Evolutionary conservation across 2,329 filamentous ascomycete genomes (phyloP).

Genomic region (Ascocoryne sarcoides): DNA sequence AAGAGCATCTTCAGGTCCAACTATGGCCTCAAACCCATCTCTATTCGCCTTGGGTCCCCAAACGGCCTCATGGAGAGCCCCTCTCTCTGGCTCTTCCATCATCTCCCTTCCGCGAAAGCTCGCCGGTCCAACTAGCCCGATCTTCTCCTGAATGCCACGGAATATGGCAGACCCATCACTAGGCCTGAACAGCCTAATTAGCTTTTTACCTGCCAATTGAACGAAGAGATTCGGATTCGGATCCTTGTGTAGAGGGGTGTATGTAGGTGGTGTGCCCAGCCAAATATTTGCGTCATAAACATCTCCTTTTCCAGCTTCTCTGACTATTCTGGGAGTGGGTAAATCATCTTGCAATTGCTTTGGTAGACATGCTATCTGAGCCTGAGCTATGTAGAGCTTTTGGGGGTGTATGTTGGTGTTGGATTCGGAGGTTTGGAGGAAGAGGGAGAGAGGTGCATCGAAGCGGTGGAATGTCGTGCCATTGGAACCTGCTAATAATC

Average conservation of each 20-base stretch:
- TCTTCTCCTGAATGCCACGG: constrained; percentile 34
- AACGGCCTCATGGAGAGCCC: constrained; percentile 55
- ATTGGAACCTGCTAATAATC: constrained; percentile 5
- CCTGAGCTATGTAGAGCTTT: constrained; percentile 80
- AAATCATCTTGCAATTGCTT: constrained; percentile 52
- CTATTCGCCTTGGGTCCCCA: constrained; percentile 44
- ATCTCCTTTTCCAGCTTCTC: constrained; percentile 61
- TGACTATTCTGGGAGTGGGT: constrained; percentile 56
- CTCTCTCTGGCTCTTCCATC: constrained; percentile 74
- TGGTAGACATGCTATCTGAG: constrained; percentile 62
- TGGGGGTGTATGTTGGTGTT: not conserved
- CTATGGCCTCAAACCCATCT: constrained; percentile 30
- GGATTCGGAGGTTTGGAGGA: constrained; percentile 15
- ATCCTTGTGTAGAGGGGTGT: constrained; percentile 84
- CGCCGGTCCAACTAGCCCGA: constrained; percentile 26
- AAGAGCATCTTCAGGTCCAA: constrained; percentile 60
- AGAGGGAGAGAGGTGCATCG: constrained; percentile 31
- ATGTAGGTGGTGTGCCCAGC: constrained; percentile 79
- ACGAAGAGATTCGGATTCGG: constrained; percentile 91
- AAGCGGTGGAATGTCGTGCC: constrained; percentile 36
- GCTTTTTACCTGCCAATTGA: constrained; percentile 68
- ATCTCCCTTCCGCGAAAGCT: constrained; percentile 69
- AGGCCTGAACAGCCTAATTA: constrained; percentile 63
- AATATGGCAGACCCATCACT: constrained; percentile 56
- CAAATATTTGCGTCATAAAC: constrained; percentile 83